Conservation (phyloP, 768 basidiomycete genomes). For the Phaffia tasmanica region DNA sequence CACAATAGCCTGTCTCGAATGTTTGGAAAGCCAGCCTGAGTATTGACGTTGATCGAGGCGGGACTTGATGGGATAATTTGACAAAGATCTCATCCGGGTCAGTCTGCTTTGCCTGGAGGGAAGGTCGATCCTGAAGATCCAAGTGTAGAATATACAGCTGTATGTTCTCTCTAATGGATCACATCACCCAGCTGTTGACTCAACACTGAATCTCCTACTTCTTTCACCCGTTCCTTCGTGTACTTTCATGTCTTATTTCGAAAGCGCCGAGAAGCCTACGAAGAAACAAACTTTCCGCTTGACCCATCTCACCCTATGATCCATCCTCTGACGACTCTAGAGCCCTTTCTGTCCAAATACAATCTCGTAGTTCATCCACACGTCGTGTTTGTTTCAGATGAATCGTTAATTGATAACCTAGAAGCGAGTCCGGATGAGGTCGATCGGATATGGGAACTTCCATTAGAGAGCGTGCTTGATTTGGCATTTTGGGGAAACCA, state of each 20-base stretch:
- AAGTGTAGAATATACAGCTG: constrained; percentile 20
- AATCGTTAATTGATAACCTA: constrained; percentile 8
- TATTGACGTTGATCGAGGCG: not conserved
- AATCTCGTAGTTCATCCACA: constrained; percentile 22
- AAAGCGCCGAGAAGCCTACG: constrained; percentile 23
- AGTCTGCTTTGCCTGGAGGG: constrained; percentile 25
- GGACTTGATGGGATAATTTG: not conserved
- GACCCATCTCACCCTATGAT: not conserved
- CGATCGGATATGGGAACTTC: constrained; percentile 15
- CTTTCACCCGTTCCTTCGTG: not conserved
- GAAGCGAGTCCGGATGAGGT: constrained; percentile 20
- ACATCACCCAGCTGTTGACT: not conserved
- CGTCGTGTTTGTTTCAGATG: constrained; percentile 19
- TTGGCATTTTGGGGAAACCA: too few species aligned
- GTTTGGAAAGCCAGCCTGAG: too few species aligned
- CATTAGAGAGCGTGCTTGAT: constrained; percentile 11
- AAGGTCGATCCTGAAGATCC: constrained; percentile 24
- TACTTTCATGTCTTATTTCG: not conserved
- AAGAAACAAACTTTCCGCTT: constrained; percentile 17
- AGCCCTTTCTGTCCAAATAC: constrained; percentile 23
- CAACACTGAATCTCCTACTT: not conserved
- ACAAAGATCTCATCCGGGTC: constrained; percentile 23
- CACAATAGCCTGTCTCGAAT: too few species aligned
- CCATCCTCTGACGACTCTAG: constrained; percentile 12
- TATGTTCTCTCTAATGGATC: not conserved